Base-by-base conservation (phyloP, 306 rosid genomes). In the Medicago ruthenica region DNA sequence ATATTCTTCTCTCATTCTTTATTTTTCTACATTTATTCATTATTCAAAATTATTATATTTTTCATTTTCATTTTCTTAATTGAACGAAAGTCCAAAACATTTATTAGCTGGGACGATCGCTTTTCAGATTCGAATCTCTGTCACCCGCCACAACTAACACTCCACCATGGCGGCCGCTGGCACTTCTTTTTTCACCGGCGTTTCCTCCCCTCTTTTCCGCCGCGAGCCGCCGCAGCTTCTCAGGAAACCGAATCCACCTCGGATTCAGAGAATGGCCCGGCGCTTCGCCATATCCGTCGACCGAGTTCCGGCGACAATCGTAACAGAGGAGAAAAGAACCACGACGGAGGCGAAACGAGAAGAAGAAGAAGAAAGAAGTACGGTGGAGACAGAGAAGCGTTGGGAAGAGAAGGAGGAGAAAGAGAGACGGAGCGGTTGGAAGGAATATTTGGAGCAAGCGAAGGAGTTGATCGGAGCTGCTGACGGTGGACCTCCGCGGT, bases 401-500 rank as follows among this genome's bases (percentile, higher is more conserved):
- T 5, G 44, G 58, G 37, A 53, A 81, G 54, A 18, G 20, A 69
- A 60, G 47, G 63, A 13, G 81, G 86, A 77, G 54, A 69, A 62
- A 74, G 67, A 61, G 27, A 15, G 53, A n/a, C n/a, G 75, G 27
- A 70, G 15, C 7, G 77, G 80, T 27, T 79, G 86, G 79, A 85
- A 71, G 70, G 88, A 85, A 20, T 91, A 79, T 71, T 75, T 91
- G 2, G 88, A 87, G 62, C 86, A 84, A 24, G 79, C 93, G 3
- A 82, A 77, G 83, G 88, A 77, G 16, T 41, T 90, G 13, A 62
- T 90, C 47, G 40, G 50, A 41, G 75, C 86, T n/a, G 90, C 85
- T 68, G 31, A 27, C 31, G 86, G 85, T 36, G 97, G 98, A 24
- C 91, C 96, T 41, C 93, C 93, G 24, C 91, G 96, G 61, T 90